Percentiles rank a stretch among this genome's conserved stretches.
Conservation (phyloP, 179 eudicot genomes). For the Amaranthus tricolor region DNA sequence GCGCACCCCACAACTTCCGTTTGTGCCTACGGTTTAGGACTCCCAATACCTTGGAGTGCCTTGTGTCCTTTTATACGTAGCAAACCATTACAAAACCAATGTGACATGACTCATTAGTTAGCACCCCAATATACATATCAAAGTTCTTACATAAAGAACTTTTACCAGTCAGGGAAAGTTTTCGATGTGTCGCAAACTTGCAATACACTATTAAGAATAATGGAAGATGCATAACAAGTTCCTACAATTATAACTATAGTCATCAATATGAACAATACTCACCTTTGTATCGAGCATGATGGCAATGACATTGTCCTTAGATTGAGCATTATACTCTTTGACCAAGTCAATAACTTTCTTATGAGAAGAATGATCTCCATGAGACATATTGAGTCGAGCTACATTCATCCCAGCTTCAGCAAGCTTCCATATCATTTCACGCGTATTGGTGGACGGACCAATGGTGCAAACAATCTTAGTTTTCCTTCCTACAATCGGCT, state of each 20-base stretch:
- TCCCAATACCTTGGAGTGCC: no score
- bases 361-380: constrained; percentile 88
- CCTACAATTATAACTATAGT: background rate
- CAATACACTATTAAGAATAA: background rate
- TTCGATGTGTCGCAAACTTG: background rate
- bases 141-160: background rate
- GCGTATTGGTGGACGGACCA: constrained; percentile 81
- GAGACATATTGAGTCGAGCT: constrained; percentile 84
- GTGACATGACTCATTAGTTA: background rate
- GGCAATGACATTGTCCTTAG: constrained; percentile 78
- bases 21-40: no score
- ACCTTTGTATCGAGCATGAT: constrained; percentile 94
- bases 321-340: constrained; percentile 76
- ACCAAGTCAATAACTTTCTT: constrained; percentile 82
- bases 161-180: background rate
- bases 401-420: constrained; percentile 93
- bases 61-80: background rate
- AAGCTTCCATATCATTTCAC: constrained; percentile 87
- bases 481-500: constrained; percentile 65
- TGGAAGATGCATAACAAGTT: background rate
- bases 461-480: constrained; percentile 88
- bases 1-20: no score
- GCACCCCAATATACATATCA: background rate
- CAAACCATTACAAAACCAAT: background rate
- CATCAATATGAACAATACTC: constrained; percentile 13